Evolutionary conservation across 2,329 filamentous ascomycete species (phyloP), one percentile per base, ranked within the genome.

Genomic region (Fusarium neocosmosporiellum): DNA sequence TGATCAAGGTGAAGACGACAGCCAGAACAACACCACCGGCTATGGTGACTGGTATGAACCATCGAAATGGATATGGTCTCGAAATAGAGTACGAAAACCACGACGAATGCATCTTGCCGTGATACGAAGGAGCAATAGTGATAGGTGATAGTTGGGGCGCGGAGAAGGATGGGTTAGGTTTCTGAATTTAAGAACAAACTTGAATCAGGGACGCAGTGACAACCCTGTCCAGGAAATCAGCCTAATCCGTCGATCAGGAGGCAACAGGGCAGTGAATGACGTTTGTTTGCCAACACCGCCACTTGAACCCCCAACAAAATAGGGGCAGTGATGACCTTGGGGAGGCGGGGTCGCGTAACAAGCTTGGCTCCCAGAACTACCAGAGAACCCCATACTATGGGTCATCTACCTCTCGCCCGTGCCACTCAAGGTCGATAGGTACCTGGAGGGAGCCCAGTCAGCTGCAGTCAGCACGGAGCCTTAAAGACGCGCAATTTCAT

Each of bases 41-140:
- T 0, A 72, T 20, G 3, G 50, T 41, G 5, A 73, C 66, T 0
- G 62, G 59, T 1, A 69, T 72, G 29, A 73, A 72, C 66, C 70
- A 73, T 24, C 66, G 46, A 5, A 72, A 73, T 3, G 70, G 69
- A 8, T 63, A 73, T 0, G 70, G 69, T 22, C 46, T 64, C 0
- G 70, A 64, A 1, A 73, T 18, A 0, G 63, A 36, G 20, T 73
- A 70, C 3, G 60, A 41, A n/a, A 72, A 73, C 62, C 62, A 73
- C 24, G 70, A 73, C 6, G 59, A 48, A 60, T 70, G 46, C 70
- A 72, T 72, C 20, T 27, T 46, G 22, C 14, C 11, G 46, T n/a
- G 46, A n/a, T 24, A 43, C 14, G 6, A 31, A 50, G 6, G 10
- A n/a, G 13, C 10, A 29, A n/a, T 14, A 10, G 27, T 27, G 16